These are phyloP conservation scores for Leptodontidium sp. DNA, from an alignment of 2,329 filamentous ascomycete species.

Conservation along the genomic window DNA sequence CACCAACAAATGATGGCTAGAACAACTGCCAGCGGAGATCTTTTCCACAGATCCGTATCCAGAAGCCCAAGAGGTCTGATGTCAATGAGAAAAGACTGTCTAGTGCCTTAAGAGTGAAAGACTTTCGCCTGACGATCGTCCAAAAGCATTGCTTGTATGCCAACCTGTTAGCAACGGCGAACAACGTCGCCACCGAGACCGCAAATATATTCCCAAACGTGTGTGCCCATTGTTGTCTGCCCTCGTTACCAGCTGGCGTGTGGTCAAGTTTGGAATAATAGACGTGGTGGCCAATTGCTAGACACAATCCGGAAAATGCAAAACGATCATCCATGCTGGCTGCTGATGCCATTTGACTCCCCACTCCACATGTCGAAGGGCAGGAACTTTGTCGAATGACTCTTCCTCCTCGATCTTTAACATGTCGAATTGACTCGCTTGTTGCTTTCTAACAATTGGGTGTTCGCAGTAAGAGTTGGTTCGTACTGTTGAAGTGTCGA, in stretches of 20 bases:
- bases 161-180: background rate
- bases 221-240: background rate
- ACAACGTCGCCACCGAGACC: background rate
- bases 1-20: slow-evolving; percentile 1
- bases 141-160: slow-evolving; percentile 8
- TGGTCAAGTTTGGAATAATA: slow-evolving; percentile 9
- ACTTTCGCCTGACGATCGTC: slow-evolving; percentile 2
- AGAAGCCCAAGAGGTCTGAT: background rate
- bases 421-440: background rate
- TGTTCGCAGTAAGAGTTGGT: background rate
- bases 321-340: slow-evolving; percentile 4
- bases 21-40: background rate
- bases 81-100: background rate
- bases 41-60: background rate
- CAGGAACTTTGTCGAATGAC: background rate
- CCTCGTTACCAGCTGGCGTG: background rate
- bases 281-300: slow-evolving; percentile 1
- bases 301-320: background rate
- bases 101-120: background rate
- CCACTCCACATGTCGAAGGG: background rate
- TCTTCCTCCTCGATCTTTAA: background rate
- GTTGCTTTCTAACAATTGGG: too few species aligned
- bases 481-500: background rate
- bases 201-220: slow-evolving; percentile 8
- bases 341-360: slow-evolving; percentile 13